phyloP scores from a whole-genome alignment of 2,329 filamentous ascomycete species.

The Nannizziopsis barbatae region DNA sequence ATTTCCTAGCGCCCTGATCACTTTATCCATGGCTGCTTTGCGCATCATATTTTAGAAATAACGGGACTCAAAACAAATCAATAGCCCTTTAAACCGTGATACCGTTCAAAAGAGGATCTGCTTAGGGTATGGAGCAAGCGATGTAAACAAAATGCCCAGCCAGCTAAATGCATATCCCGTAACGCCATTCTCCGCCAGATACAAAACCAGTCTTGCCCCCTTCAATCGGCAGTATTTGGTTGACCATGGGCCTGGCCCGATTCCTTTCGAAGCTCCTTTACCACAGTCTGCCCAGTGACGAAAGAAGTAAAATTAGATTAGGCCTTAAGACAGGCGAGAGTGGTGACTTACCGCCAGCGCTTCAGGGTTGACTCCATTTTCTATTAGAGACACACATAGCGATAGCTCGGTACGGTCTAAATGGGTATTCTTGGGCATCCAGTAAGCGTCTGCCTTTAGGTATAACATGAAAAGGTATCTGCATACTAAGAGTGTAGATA shows the following conservation, averaged over 20 bases:
- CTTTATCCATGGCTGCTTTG: too few relatives aligned
- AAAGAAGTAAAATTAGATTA: slow-evolving; percentile 4
- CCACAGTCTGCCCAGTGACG: slow-evolving; percentile 30
- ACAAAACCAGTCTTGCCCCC: background rate
- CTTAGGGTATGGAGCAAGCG: too few relatives aligned
- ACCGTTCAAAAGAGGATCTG: too few relatives aligned
- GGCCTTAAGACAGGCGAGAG: slow-evolving; percentile 5
- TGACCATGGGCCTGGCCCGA: slow-evolving; percentile 18
- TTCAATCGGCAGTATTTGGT: background rate
- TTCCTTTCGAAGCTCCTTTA: slow-evolving; percentile 38
- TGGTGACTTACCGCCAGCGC: slow-evolving; percentile 65
- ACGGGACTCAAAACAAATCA: too few relatives aligned
- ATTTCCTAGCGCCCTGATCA: too few relatives aligned
- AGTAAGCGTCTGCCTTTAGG: background rate
- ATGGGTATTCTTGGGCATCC: slow-evolving; percentile 63
- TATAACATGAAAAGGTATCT: too few relatives aligned
- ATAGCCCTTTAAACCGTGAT: too few relatives aligned
- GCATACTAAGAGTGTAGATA: slow-evolving; percentile 37
- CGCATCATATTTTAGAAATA: too few relatives aligned
- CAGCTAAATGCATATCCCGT: background rate
- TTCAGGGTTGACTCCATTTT: slow-evolving; percentile 94
- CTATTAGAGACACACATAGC: slow-evolving; percentile 91
- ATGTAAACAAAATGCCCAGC: too few relatives aligned
- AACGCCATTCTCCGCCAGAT: background rate
- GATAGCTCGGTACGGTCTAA: slow-evolving; percentile 84